Conservation (phyloP, 2,329 filamentous ascomycete genomes). For the Gaeumannomyces sp. region DNA sequence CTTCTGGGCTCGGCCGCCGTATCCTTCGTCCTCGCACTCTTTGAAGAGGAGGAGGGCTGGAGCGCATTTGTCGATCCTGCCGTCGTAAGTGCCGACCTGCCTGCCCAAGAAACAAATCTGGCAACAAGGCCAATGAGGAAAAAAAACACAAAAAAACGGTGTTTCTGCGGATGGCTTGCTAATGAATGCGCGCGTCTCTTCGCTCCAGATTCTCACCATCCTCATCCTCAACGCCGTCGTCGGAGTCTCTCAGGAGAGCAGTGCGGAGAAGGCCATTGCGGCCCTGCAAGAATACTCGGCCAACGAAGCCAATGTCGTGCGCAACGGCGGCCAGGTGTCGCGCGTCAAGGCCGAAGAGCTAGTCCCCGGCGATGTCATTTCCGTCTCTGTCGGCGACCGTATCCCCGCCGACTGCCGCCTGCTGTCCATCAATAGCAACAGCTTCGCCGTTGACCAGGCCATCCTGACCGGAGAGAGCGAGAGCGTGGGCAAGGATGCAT, state of each 20-base stretch:
- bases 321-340: constrained; percentile 68
- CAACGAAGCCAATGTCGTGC: constrained; percentile 90
- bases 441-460: constrained; percentile 92
- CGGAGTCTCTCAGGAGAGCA: constrained; percentile 96
- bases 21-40: constrained; percentile 86
- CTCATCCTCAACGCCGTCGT: constrained; percentile 94
- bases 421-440: constrained; percentile 90
- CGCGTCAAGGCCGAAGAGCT: constrained; percentile 93
- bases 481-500: constrained; percentile 81
- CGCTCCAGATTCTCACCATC: constrained; percentile 80
- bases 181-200: constrained; percentile 6
- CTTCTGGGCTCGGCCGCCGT: constrained; percentile 87
- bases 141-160: background rate
- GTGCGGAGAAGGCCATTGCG: constrained; percentile 96
- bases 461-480: constrained; percentile 97
- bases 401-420: constrained; percentile 93
- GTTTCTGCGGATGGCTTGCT: background rate
- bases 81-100: constrained; percentile 59
- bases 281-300: constrained; percentile 98
- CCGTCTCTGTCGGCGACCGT: constrained; percentile 82
- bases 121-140: background rate
- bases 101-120: background rate
- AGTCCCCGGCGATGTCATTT: constrained; percentile 88
- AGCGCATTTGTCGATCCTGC: constrained; percentile 94
- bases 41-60: constrained; percentile 91